Conservation (phyloP, 148 eudicot genomes). For the Arctostaphylos glauca region DNA sequence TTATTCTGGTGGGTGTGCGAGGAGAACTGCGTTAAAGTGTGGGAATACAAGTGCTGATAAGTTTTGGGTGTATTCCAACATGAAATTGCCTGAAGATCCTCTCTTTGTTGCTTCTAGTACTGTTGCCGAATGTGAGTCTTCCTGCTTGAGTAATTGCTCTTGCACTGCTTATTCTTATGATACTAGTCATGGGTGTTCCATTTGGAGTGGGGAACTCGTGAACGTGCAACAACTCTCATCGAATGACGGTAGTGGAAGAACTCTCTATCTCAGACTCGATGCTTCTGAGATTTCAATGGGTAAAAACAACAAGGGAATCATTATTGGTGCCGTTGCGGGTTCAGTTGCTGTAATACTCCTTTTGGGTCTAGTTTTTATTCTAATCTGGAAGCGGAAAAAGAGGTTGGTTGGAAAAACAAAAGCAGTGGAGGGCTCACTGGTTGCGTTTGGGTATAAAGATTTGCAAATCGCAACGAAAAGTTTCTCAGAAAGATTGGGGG, state of each 20-base stretch:
- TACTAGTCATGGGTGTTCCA: conserved; percentile 29
- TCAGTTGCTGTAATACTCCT: too few relatives aligned
- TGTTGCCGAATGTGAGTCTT: conserved; percentile 34
- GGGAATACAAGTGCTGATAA: too few relatives aligned
- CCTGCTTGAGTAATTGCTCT: conserved; percentile 45
- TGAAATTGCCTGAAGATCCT: conserved; percentile 31
- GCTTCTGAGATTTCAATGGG: conserved; percentile 46
- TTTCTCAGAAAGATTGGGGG: conserved; percentile 57
- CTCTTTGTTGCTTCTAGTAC: conserved; percentile 17
- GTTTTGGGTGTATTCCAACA: conserved; percentile 20
- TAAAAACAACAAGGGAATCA: too few relatives aligned
- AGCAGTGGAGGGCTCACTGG: conserved; percentile 43
- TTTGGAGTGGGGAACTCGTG: conserved; percentile 44
- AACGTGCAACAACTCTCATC: too few relatives aligned
- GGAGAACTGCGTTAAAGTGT: too few relatives aligned
- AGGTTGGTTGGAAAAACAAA: conserved; percentile 13
- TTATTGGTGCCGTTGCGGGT: conserved; percentile 20
- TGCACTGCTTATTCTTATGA: conserved; percentile 54
- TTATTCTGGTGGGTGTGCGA: too few relatives aligned
- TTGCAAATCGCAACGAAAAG: conserved; percentile 51
- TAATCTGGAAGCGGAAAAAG: conserved; percentile 8
- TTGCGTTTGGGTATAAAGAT: conserved; percentile 51
- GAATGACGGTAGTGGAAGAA: conserved; percentile 39
- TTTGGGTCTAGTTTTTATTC: not conserved
- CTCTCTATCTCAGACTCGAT: conserved; percentile 39